A percentile compares a stretch with the other conserved stretches of the same genome.
phyloP scores from a whole-genome alignment of 1,139 yeast genomes.

The Diutina sp. region DNA sequence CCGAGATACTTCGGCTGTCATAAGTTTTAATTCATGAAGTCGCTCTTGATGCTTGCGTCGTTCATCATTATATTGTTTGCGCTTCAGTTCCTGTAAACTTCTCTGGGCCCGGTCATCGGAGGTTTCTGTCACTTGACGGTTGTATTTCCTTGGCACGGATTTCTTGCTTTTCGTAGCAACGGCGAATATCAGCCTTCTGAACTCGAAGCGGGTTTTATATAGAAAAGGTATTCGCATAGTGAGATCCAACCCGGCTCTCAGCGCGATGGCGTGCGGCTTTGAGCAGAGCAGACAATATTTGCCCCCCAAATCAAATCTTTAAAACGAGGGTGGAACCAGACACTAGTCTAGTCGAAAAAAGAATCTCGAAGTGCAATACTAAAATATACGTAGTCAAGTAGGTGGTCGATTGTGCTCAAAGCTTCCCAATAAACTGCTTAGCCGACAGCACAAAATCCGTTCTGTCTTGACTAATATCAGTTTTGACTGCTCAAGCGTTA shows the following conservation, averaged over 20 bases:
- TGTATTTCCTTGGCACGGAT: not conserved
- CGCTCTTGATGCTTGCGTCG: not conserved
- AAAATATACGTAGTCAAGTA: too few relatives aligned
- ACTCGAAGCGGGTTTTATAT: not conserved
- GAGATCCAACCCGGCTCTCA: not conserved
- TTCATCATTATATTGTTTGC: not conserved
- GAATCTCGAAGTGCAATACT: not conserved
- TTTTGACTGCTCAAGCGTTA: too few relatives aligned
- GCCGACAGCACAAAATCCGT: too few relatives aligned
- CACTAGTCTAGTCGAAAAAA: not conserved
- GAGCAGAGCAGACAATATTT: not conserved
- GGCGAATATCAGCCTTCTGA: not conserved
- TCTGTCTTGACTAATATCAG: too few relatives aligned
- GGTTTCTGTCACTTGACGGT: not conserved
- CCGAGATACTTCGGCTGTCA: not conserved
- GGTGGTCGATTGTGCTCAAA: too few relatives aligned
- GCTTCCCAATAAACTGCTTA: too few relatives aligned
- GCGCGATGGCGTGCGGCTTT: not conserved
- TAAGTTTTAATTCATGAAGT: not conserved
- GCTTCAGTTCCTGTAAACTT: not conserved
- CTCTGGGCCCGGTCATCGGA: not conserved
- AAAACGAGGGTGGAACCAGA: not conserved
- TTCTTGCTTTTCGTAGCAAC: not conserved
- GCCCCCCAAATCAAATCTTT: not conserved
- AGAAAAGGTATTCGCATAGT: not conserved